Base-by-base conservation (phyloP, 2,329 filamentous ascomycete genomes). In the Aureobasidium sp. region DNA sequence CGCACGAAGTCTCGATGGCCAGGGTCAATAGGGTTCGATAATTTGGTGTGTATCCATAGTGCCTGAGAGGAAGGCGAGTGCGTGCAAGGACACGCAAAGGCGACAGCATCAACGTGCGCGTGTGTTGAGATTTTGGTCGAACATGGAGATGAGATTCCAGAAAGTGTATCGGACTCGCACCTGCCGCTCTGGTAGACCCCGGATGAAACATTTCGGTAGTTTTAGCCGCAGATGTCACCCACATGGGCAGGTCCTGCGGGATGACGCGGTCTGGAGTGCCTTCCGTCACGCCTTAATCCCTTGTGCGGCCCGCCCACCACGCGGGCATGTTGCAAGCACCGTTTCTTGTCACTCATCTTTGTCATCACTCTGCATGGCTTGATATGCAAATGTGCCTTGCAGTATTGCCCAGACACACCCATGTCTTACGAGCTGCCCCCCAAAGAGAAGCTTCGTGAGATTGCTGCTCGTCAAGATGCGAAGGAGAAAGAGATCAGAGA, bases 1-100 rank as follows among this genome's bases (percentile, higher is more conserved):
- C 93, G 80, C 93, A 94, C 2, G 88, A 91, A 10, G 88, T 88
- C 73, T 94, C 90, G 70, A 94, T 91, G 58, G 89, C 89, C 53
- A 93, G 82, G 5, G 79, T 80, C 26, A 62, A 4, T 2, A 62
- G 42, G 32, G 27, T 27, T 26, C 58, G 29, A 23, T 26, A 34
- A 9, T 41, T n/a, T 9, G 15, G 20, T 13, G 23, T 4, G 15
- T 48, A 1, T 10, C 20, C 27, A 46, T 47, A 10, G 13, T 36
- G 46, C n/a, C 46, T 34, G n/a, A 34, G 26, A 4, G 34, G 32
- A 13, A 29, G 32, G 42, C 42, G 20, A 41, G 26, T 32, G 34
- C 57, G 57, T 34, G 46, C 34, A 17, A 42, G 6, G 36, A n/a
- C 17, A 41, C 57, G 57, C 57, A 41, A 51, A 50, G 57, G 46